Evolutionary conservation across 805 yeast species (phyloP), one percentile per base, ranked within the genome.

Genomic region (Kazachstania bromeliacearum): DNA sequence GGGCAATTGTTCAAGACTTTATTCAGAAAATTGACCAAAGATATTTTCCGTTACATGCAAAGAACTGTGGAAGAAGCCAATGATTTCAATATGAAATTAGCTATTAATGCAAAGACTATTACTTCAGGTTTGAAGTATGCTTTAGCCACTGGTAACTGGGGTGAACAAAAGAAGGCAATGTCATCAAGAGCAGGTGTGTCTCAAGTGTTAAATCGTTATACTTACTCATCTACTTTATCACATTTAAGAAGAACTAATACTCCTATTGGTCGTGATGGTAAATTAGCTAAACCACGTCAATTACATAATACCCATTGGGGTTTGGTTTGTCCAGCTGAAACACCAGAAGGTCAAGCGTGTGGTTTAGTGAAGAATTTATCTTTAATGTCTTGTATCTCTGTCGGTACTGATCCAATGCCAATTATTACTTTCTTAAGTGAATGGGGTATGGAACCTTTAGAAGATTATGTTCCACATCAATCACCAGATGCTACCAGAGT

Each of bases 331-430:
- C 99, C 99, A 35, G 99, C 99, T 17, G 99, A 92, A 64, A 92
- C 99, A 13, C 99, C 99, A 3, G 99, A 92, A 70, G 99, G 99
- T 57, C 99, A 92, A 68, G 98, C 99, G 24, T 92, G 99, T 82
- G 99, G 99, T 57, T 71, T 92, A 62, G 98, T 92, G 37, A 92
- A 92, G 69, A 92, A 92, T 63, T 70, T 92, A 59, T 88, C 97
- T 1, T 68, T 92, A 48, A 88, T 92, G 97, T 77, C 97, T 1
- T 87, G 96, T 70, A 87, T 92, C 35, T 89, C 98, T 19, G 98
- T 92, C 45, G 98, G 99, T 60, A 75, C 95, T 6, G 85, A 94
- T n/a, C 85, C 96, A 28, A 94, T 85, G 57, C 96, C 96, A 24
- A 89, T 92, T 55, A 72, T 82, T 44, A 83, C 83, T 56, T 82